Conservation (phyloP, 2,329 filamentous ascomycete species). For the Trichoderma harzianum region DNA sequence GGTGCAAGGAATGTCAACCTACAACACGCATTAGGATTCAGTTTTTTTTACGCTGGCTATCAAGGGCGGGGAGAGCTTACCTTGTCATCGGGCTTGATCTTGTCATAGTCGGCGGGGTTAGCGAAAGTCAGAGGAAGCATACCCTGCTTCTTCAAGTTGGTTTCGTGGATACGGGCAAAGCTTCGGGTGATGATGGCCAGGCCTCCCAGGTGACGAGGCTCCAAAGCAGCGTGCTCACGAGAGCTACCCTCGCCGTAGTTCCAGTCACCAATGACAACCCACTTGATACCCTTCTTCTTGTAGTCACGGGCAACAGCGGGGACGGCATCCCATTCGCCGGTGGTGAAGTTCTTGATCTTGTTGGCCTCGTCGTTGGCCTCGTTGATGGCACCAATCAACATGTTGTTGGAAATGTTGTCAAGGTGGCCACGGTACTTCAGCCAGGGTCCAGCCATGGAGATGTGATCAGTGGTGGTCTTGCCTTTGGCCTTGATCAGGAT, state of each 20-base stretch:
- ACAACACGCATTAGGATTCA: background rate
- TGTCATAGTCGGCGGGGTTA: constrained; percentile 95
- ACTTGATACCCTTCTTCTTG: constrained; percentile 93
- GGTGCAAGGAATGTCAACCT: constrained; percentile 81
- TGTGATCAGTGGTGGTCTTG: constrained; percentile 97
- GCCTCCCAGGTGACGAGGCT: constrained; percentile 95
- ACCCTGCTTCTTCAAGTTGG: constrained; percentile 99
- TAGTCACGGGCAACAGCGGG: constrained; percentile 95
- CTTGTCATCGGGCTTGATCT: constrained; percentile 88
- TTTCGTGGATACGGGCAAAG: constrained; percentile 99
- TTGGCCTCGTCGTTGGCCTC: constrained; percentile 94
- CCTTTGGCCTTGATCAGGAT: constrained; percentile 96
- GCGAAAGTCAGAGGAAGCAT: constrained; percentile 98
- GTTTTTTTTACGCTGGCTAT: constrained; percentile 2
- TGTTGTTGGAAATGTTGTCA: constrained; percentile 99
- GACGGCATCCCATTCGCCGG: constrained; percentile 79
- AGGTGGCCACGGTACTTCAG: constrained; percentile 98
- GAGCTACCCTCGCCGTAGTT: constrained; percentile 99
- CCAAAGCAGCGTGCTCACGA: constrained; percentile 95
- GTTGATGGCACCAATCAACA: constrained; percentile 97
- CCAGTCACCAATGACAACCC: constrained; percentile 98
- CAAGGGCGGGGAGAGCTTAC: constrained; percentile 34
- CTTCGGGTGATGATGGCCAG: constrained; percentile 93
- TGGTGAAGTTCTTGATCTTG: constrained; percentile 91
- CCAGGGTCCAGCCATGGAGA: constrained; percentile 96